These are phyloP conservation scores for Mycena rebaudengoi DNA, from an alignment of 768 basidiomycete species.

Conservation along the genomic window DNA sequence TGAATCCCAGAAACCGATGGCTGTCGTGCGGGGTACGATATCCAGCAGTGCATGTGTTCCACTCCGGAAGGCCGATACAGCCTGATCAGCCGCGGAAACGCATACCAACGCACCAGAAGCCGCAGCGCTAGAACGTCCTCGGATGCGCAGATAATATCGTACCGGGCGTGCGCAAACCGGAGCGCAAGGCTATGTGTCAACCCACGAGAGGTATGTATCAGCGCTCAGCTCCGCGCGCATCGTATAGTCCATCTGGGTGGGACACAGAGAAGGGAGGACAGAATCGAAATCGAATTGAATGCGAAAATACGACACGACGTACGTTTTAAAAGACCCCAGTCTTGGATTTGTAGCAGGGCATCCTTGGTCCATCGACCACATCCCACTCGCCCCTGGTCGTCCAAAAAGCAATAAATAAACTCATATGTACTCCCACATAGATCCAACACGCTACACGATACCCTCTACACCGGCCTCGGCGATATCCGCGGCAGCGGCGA, in stretches of 20 bases:
- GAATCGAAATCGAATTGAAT: background rate
- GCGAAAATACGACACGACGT: constrained; percentile 5
- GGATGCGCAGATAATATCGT: too few relatives aligned
- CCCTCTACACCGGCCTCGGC: constrained; percentile 11
- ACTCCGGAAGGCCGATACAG: too few relatives aligned
- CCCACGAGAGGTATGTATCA: too few relatives aligned
- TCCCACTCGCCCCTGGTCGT: background rate
- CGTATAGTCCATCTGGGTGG: background rate
- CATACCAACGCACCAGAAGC: too few relatives aligned
- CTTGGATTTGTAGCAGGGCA: constrained; percentile 4
- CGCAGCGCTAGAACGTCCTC: too few relatives aligned
- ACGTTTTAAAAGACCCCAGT: background rate
- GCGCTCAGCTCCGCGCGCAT: too few relatives aligned
- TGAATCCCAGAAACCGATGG: too few relatives aligned
- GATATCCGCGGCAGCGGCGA: constrained; percentile 9
- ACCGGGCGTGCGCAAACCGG: too few relatives aligned
- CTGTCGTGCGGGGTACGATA: too few relatives aligned
- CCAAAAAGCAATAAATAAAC: background rate
- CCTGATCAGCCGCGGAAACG: too few relatives aligned
- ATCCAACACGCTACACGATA: constrained; percentile 1
- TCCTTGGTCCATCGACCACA: constrained; percentile 8
- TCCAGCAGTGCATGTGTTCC: too few relatives aligned
- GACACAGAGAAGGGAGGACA: constrained; percentile 2
- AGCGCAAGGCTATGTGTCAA: too few relatives aligned
- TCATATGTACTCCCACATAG: background rate